Percentiles rank a stretch among this genome's conserved stretches.
Conservation (phyloP, 441 rosid species). For the Gossypium davidsonii region DNA sequence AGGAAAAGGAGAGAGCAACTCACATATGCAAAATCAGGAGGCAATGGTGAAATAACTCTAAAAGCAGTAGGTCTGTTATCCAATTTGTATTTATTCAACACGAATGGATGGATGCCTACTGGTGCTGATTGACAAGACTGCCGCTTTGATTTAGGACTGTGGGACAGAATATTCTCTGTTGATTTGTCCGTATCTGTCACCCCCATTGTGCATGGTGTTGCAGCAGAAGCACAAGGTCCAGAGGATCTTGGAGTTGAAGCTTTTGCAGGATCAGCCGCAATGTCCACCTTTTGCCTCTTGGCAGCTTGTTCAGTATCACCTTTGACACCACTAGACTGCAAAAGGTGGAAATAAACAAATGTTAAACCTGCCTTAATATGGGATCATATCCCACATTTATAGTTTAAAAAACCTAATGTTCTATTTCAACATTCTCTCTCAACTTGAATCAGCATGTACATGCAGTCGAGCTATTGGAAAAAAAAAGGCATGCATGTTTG, state of each 20-base stretch:
- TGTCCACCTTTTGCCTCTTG: slow-evolving; percentile 54
- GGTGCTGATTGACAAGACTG: slow-evolving; percentile 31
- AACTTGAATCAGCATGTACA: not conserved
- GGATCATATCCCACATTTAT: not conserved
- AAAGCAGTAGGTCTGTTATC: slow-evolving; percentile 82
- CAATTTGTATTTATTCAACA: slow-evolving; percentile 62
- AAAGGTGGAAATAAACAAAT: slow-evolving; percentile 15
- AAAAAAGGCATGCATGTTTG: not conserved
- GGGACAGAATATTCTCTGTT: slow-evolving; percentile 33
- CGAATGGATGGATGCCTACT: slow-evolving; percentile 29
- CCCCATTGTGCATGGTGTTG: slow-evolving; percentile 33
- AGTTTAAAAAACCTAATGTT: not conserved
- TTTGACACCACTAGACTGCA: slow-evolving; percentile 73
- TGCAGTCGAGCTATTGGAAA: not conserved
- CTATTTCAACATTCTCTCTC: not conserved
- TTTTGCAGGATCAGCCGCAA: slow-evolving; percentile 33
- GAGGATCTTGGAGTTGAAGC: slow-evolving; percentile 29
- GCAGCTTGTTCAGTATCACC: slow-evolving; percentile 60
- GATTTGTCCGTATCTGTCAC: slow-evolving; percentile 36
- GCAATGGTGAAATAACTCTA: slow-evolving; percentile 68
- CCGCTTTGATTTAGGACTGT: slow-evolving; percentile 40
- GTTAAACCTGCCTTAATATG: not conserved
- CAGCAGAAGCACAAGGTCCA: slow-evolving; percentile 31
- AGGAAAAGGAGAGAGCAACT: slow-evolving; percentile 25
- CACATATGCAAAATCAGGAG: slow-evolving; percentile 75